Conservation (phyloP, 176 grass and related monocot genomes). For the Phoenix dactylifera region DNA sequence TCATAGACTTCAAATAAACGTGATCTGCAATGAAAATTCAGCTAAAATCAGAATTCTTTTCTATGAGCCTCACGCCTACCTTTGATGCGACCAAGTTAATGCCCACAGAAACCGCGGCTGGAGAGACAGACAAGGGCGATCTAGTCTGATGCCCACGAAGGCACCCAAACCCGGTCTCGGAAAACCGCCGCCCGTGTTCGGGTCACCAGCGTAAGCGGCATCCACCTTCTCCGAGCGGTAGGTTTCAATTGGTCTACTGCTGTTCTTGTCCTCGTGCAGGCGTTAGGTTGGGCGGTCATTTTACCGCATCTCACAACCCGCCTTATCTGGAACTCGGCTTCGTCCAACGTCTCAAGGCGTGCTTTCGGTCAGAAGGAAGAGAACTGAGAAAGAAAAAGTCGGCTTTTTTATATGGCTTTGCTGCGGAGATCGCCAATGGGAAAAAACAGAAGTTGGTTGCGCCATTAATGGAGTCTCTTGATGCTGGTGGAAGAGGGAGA, state of each 20-base stretch:
- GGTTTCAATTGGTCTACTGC: background rate
- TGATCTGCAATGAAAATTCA: too few relatives aligned
- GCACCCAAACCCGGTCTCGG: background rate
- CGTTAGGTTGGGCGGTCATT: constrained; percentile 5
- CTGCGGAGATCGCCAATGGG: background rate
- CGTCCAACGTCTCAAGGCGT: too few relatives aligned
- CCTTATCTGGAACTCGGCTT: too few relatives aligned
- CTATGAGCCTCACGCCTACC: too few relatives aligned
- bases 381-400: too few relatives aligned
- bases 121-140: background rate
- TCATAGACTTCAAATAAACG: too few relatives aligned
- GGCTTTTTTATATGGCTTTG: too few relatives aligned
- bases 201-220: background rate
- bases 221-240: background rate
- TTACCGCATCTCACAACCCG: background rate
- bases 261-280: constrained; percentile 1
- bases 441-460: constrained; percentile 53
- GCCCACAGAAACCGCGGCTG: too few relatives aligned
- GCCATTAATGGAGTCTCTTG: constrained; percentile 42
- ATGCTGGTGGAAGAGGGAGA: constrained; percentile 30
- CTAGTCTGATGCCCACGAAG: background rate
- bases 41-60: too few relatives aligned
- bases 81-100: too few relatives aligned
- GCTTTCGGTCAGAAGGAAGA: too few relatives aligned
- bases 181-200: background rate